Conservation (phyloP, 176 grass and related monocot species). For the bread wheat (Triticum aestivum) region DNA sequence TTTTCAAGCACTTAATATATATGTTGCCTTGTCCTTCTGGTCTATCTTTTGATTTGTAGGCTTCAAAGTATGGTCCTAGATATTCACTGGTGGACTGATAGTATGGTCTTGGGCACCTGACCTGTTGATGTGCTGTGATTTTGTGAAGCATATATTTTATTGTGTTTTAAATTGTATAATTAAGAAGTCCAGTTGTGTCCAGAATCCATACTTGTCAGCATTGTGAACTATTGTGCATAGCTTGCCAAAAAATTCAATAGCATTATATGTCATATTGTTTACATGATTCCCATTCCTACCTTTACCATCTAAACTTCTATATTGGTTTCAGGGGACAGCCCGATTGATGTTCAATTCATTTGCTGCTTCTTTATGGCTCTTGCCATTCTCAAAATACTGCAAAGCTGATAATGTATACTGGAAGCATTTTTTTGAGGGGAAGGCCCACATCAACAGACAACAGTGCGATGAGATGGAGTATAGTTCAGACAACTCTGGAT, state of each 20-base stretch:
- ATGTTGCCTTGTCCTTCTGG: slow-evolving; percentile 16
- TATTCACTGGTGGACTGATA: background rate
- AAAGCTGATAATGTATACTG: slow-evolving; percentile 95
- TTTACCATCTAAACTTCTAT: slow-evolving; percentile 25
- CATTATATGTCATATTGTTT: background rate
- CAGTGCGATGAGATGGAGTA: slow-evolving; percentile 86
- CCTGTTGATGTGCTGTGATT: background rate
- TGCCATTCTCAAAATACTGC: slow-evolving; percentile 93
- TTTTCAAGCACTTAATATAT: slow-evolving; percentile 14
- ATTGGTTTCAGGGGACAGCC: slow-evolving; percentile 73
- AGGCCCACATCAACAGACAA: slow-evolving; percentile 51
- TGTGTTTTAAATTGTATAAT: slow-evolving; percentile 15
- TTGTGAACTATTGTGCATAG: slow-evolving; percentile 6
- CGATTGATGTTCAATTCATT: slow-evolving; percentile 91
- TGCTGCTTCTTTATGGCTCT: slow-evolving; percentile 88
- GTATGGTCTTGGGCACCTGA: background rate
- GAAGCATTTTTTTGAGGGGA: slow-evolving; percentile 87
- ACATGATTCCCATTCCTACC: background rate
- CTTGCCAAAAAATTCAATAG: background rate
- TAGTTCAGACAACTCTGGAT: slow-evolving; percentile 61
- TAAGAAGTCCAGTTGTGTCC: background rate
- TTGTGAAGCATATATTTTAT: background rate
- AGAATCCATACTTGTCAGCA: background rate
- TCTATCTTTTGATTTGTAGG: background rate
- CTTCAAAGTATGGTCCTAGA: background rate